A percentile compares a stretch with the other conserved stretches of the same genome.
phyloP scores from a whole-genome alignment of 768 basidiomycete genomes.

The Leccinum uliginosum region DNA sequence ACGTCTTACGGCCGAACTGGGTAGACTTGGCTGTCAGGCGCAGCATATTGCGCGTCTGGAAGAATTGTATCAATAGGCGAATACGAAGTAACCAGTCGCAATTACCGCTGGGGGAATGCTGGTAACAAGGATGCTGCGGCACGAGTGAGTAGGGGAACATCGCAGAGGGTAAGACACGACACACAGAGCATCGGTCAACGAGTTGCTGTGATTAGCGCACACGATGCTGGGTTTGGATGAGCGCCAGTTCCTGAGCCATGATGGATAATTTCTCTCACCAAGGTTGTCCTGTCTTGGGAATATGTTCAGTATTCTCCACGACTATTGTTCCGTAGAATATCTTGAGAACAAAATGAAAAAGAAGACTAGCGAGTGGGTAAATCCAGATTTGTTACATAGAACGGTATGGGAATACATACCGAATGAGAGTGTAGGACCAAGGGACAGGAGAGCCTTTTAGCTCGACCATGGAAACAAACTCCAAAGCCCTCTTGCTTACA shows the following conservation, averaged over 20 bases:
- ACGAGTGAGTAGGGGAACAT: neutral
- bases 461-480: constrained; percentile 21
- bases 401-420: constrained; percentile 37
- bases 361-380: constrained; percentile 37
- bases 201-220: constrained; percentile 84
- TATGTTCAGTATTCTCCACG: constrained; percentile 67
- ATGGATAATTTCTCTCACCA: constrained; percentile 43
- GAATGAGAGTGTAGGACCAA: constrained; percentile 66
- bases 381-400: neutral
- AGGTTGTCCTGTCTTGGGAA: constrained; percentile 70
- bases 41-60: constrained; percentile 70
- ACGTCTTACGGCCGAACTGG: constrained; percentile 76
- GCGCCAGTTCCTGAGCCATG: neutral
- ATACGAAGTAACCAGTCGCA: constrained; percentile 1
- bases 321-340: constrained; percentile 91
- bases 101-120: constrained; percentile 66
- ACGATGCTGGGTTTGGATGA: constrained; percentile 54
- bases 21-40: constrained; percentile 87
- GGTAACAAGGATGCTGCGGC: constrained; percentile 61
- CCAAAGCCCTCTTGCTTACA: neutral
- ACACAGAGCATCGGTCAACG: constrained; percentile 81
- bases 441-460: constrained; percentile 40
- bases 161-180: constrained; percentile 18
- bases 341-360: constrained; percentile 81
- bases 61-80: constrained; percentile 3